Percentiles rank a stretch among this genome's conserved stretches.
These are phyloP conservation scores for Breviolum minutum DNA, from an alignment of 73 alveolate species.

Conservation along the genomic window DNA sequence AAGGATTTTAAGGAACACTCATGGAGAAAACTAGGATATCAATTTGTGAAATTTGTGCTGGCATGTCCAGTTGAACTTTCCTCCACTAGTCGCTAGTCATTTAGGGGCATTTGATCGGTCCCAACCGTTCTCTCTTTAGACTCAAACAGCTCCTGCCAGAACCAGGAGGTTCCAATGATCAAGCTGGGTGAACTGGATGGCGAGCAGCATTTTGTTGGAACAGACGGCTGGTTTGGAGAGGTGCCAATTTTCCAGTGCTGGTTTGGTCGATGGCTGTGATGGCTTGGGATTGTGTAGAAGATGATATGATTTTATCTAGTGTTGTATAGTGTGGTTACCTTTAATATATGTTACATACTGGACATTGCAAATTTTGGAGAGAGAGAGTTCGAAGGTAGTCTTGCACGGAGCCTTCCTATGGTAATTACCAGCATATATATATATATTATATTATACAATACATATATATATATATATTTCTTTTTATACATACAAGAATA, in stretches of 20 bases:
- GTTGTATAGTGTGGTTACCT: background rate
- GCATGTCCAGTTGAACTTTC: too few relatives aligned
- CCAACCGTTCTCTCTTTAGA: too few relatives aligned
- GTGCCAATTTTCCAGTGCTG: background rate
- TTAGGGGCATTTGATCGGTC: too few relatives aligned
- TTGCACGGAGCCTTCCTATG: too few relatives aligned
- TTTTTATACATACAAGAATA: too few relatives aligned
- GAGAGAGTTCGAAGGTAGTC: background rate
- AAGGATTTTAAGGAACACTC: too few relatives aligned
- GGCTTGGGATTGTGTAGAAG: background rate
- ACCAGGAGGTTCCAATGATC: slow-evolving; percentile 29
- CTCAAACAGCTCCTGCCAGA: background rate
- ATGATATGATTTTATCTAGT: background rate
- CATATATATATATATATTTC: too few relatives aligned
- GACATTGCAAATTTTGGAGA: background rate
- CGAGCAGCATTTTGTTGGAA: slow-evolving; percentile 56
- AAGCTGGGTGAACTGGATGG: slow-evolving; percentile 63
- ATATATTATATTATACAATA: too few relatives aligned
- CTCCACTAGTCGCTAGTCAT: too few relatives aligned
- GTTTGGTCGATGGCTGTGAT: background rate
- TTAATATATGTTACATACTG: background rate
- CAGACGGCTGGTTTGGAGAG: slow-evolving; percentile 89
- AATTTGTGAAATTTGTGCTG: too few relatives aligned
- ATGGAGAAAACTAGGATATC: too few relatives aligned
- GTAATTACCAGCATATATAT: too few relatives aligned